Base-by-base conservation (phyloP, 176 grass and related monocot genomes). In the Carex pumila region DNA sequence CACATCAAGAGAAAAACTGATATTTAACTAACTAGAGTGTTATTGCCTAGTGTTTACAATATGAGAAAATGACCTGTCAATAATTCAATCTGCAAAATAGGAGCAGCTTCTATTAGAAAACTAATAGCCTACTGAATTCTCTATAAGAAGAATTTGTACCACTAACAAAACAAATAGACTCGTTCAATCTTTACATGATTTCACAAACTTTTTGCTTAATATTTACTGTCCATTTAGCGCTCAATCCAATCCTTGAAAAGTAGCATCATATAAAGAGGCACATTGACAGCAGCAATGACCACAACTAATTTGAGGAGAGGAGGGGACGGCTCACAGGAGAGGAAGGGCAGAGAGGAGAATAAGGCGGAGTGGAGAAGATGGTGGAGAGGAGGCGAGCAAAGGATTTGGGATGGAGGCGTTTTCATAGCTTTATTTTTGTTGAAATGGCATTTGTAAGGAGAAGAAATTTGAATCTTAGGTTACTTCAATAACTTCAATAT, bases 251-350 rank as follows among this genome's bases (percentile, higher is more conserved):
- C 96, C 81, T 95, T 98, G 87, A 98, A 98, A 39, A 98, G 88
- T 64, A 98, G 88, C 96, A 98, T 98, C 91, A 98, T 93, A 86
- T 98, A 95, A 70, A 98, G 80, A 85, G 93, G 96, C n/a, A 85
- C 86, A 88, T 95, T 98, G 78, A 98, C 69, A 25, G 85, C 83
- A 18, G 91, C 91, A 58, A 98, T 91, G 54, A 98, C 29, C 14
- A 89, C 77, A 71, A 98, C n/a, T 12, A 90, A 90, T 49, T 90
- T 87, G 85, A 92, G 25, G 25, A 25, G 25, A 25, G 25, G 25
- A 25, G 25, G 25, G 25, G 25, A 25, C 25, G 25, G 25, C 25
- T 25, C 25, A 25, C 25, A 25, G 25, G 25, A 25, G 25, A 25
- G 25, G 25, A 25, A 25, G 25, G 25, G 25, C 25, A 25, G 25